phyloP scores from a whole-genome alignment of 495 filamentous ascomycete genomes.

The Xanthoparmelia taractica region DNA sequence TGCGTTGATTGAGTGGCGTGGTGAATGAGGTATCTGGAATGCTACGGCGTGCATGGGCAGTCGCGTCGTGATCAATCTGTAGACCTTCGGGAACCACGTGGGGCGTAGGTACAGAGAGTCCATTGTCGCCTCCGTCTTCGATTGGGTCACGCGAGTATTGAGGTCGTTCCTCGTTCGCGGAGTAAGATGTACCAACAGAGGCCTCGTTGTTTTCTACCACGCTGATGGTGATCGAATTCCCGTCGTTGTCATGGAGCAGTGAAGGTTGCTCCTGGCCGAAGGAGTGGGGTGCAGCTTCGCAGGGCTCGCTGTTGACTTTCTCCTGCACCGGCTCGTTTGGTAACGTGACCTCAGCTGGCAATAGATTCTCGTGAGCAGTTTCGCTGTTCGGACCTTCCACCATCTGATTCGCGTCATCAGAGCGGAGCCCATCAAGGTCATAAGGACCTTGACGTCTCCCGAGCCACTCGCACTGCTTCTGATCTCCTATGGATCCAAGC shows the following conservation, averaged over 20 bases:
- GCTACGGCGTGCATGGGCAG: background rate
- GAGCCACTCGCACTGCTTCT: background rate
- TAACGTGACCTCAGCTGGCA: background rate
- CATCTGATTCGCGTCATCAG: background rate
- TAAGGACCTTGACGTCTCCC: conserved; percentile 3
- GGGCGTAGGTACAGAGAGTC: background rate
- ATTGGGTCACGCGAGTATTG: background rate
- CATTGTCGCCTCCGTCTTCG: background rate
- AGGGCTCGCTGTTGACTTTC: background rate
- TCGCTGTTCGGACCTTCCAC: background rate
- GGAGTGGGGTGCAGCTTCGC: background rate
- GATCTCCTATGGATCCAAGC: background rate
- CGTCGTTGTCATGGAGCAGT: background rate
- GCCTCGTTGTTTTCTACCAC: background rate
- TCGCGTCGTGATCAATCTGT: background rate
- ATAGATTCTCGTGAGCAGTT: background rate
- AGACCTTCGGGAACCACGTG: background rate
- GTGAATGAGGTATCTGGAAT: no score
- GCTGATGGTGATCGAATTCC: background rate
- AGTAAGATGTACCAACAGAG: background rate
- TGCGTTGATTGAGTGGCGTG: background rate
- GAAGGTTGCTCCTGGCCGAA: background rate
- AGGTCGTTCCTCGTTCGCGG: background rate
- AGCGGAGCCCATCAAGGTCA: background rate
- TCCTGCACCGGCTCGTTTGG: background rate